Conservation (phyloP, 495 filamentous ascomycete species). For the Hyaloscypha bicolor region DNA sequence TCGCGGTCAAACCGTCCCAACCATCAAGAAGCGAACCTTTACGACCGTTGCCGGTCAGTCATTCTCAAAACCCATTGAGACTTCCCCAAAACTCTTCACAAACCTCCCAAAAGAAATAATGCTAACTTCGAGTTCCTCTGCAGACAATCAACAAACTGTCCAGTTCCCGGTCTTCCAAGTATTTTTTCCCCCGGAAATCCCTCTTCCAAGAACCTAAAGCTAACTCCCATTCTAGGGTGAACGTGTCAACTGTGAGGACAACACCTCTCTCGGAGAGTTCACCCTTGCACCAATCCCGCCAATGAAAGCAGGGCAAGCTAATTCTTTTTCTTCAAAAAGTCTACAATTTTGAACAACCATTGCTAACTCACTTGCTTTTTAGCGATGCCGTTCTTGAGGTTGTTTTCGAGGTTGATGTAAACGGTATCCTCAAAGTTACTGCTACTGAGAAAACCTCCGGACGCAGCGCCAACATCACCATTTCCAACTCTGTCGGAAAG, state of each 20-base stretch:
- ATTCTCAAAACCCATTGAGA: too few relatives aligned
- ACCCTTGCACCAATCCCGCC: conserved; percentile 94
- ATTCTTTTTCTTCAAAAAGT: neutral
- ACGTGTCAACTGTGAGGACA: conserved; percentile 99
- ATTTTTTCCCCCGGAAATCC: too few relatives aligned
- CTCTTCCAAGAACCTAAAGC: too few relatives aligned
- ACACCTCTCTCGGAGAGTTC: conserved; percentile 98
- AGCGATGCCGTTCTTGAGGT: conserved; percentile 91
- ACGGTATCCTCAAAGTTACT: conserved; percentile 99
- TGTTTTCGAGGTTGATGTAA: conserved; percentile 99
- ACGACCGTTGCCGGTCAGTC: conserved; percentile 76
- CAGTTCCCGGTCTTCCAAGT: conserved; percentile 89
- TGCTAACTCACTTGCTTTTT: neutral
- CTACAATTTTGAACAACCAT: too few relatives aligned
- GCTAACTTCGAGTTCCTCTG: conserved; percentile 55
- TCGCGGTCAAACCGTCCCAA: conserved; percentile 85
- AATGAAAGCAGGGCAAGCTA: conserved; percentile 61
- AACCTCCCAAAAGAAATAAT: neutral
- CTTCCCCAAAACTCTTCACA: neutral
- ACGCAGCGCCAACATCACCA: conserved; percentile 98
- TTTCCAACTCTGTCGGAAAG: conserved; percentile 99
- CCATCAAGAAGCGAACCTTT: conserved; percentile 93
- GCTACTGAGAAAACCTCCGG: conserved; percentile 99
- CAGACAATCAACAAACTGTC: conserved; percentile 91
- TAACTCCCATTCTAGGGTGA: conserved; percentile 64